phyloP scores from a whole-genome alignment of 2,329 filamentous ascomycete genomes.

The Clathrospora elynae region DNA sequence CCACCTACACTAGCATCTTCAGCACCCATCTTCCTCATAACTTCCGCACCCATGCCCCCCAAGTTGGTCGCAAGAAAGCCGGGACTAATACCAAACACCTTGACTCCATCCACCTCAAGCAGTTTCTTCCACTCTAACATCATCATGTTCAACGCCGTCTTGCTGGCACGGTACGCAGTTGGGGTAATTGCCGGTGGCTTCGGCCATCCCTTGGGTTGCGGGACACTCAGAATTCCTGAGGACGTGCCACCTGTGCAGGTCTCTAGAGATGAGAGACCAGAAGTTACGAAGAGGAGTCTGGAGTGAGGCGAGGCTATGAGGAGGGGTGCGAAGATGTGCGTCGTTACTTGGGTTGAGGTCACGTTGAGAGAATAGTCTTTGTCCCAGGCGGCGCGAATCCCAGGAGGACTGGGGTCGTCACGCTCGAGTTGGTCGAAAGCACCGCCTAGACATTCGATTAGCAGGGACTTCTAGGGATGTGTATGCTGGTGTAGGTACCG shows the following conservation, averaged over 20 bases:
- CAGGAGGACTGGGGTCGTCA: slow-evolving; percentile 27
- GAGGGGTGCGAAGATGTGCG: slow-evolving; percentile 44
- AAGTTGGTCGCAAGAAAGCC: slow-evolving; percentile 56
- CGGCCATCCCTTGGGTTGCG: slow-evolving; percentile 54
- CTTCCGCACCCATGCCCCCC: slow-evolving; percentile 42
- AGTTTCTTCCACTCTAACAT: slow-evolving; percentile 55
- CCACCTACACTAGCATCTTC: slow-evolving; percentile 46
- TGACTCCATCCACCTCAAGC: slow-evolving; percentile 54
- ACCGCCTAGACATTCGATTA: slow-evolving; percentile 49
- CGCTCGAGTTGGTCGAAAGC: slow-evolving; percentile 51
- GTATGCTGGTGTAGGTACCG: slow-evolving; percentile 44
- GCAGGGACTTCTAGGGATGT: not conserved
- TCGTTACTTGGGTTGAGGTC: slow-evolving; percentile 48
- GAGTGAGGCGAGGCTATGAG: slow-evolving; percentile 45
- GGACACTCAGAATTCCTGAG: slow-evolving; percentile 29
- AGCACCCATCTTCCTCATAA: slow-evolving; percentile 48
- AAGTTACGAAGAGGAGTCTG: slow-evolving; percentile 49
- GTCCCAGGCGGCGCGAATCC: slow-evolving; percentile 47
- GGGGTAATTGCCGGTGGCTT: slow-evolving; percentile 41
- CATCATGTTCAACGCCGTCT: slow-evolving; percentile 57
- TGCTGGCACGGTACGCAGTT: slow-evolving; percentile 50
- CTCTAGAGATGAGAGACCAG: slow-evolving; percentile 50
- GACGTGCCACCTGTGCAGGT: slow-evolving; percentile 32
- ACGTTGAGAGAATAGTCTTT: slow-evolving; percentile 49
- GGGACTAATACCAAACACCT: slow-evolving; percentile 55